Evolutionary conservation across 1,284 basidiomycete species (phyloP).

Genomic region (Cystobasidium slooffiae): DNA sequence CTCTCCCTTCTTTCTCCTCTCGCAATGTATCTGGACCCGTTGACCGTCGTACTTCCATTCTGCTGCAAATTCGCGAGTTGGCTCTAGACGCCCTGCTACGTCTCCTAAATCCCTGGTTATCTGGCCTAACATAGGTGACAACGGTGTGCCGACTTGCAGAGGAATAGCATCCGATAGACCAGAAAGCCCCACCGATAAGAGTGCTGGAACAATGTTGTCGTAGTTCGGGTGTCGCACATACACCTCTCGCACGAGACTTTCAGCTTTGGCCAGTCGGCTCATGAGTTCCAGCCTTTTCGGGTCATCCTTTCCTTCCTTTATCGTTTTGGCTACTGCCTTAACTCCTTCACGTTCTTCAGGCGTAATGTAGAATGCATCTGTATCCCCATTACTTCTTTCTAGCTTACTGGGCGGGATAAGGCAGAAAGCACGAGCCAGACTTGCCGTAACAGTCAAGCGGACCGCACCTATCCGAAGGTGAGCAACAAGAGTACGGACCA

Average conservation of each 20-base stretch:
- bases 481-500: slow-evolving; percentile 78
- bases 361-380: slow-evolving; percentile 34
- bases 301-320: slow-evolving; percentile 55
- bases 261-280: slow-evolving; percentile 53
- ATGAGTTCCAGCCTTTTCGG: slow-evolving; percentile 51
- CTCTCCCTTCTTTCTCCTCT: slow-evolving; percentile 36
- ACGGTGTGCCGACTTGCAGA: slow-evolving; percentile 72
- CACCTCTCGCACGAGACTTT: slow-evolving; percentile 68
- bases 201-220: slow-evolving; percentile 71
- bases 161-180: slow-evolving; percentile 69
- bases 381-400: neutral
- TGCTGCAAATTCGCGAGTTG: slow-evolving; percentile 69
- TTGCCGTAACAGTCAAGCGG: slow-evolving; percentile 77
- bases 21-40: slow-evolving; percentile 72
- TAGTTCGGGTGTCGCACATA: slow-evolving; percentile 90
- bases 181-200: slow-evolving; percentile 61
- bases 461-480: slow-evolving; percentile 84
- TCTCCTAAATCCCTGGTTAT: slow-evolving; percentile 79
- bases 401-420: slow-evolving; percentile 56
- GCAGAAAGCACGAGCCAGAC: slow-evolving; percentile 78
- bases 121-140: slow-evolving; percentile 61
- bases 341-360: slow-evolving; percentile 50
- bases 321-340: slow-evolving; percentile 53
- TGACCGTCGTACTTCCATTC: slow-evolving; percentile 88
- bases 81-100: slow-evolving; percentile 70